phyloP scores from a whole-genome alignment of 1,284 basidiomycete genomes.

The Coniferiporia sulphurascens region DNA sequence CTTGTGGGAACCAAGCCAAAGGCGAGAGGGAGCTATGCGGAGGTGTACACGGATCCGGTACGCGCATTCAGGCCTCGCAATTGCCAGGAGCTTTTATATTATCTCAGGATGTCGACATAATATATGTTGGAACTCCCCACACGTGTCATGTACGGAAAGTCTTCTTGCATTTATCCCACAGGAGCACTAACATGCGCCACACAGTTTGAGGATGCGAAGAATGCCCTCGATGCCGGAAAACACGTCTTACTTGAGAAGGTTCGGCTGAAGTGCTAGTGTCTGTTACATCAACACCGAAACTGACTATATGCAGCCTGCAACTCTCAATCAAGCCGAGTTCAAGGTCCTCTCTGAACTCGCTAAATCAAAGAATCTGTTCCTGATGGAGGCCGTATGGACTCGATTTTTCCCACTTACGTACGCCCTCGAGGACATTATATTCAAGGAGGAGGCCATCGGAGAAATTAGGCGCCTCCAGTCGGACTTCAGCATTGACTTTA shows the following conservation, averaged over 20 bases:
- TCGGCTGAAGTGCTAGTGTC: neutral
- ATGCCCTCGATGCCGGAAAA: conserved; percentile 16
- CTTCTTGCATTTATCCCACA: neutral
- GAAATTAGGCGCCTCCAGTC: conserved; percentile 21
- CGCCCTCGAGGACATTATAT: conserved; percentile 19
- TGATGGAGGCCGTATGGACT: conserved; percentile 38
- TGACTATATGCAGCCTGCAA: conserved; percentile 10
- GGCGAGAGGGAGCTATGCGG: conserved; percentile 39
- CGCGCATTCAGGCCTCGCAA: neutral
- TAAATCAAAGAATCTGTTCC: conserved; percentile 35
- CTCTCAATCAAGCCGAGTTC: conserved; percentile 18
- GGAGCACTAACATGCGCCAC: neutral
- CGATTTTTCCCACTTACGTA: conserved; percentile 25
- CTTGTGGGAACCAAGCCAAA: conserved; percentile 21
- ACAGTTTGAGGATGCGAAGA: conserved; percentile 17
- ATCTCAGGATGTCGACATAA: conserved; percentile 34
- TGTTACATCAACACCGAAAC: neutral
- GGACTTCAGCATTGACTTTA: conserved; percentile 22
- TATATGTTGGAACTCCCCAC: conserved; percentile 43
- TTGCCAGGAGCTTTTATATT: neutral
- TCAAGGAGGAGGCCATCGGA: conserved; percentile 21
- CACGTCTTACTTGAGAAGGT: conserved; percentile 19
- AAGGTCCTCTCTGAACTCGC: conserved; percentile 30
- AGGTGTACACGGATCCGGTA: conserved; percentile 30
- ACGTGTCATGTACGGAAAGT: conserved; percentile 32